A percentile compares a stretch with the other conserved stretches of the same genome.
Conservation (phyloP, 768 basidiomycete species). For the Amyloporia xantha region DNA sequence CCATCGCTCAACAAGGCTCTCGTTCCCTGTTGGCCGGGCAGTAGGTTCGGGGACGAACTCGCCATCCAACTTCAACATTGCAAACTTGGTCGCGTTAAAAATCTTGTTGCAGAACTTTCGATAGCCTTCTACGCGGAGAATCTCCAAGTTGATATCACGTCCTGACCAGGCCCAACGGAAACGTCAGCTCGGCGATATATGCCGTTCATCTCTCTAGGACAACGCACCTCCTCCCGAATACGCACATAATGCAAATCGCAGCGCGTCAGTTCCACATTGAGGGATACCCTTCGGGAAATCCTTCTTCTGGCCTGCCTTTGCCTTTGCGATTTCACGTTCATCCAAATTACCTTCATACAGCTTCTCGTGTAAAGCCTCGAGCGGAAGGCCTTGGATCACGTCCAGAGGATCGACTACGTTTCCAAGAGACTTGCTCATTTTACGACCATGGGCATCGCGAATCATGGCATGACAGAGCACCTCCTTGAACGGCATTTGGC, state of each 20-base stretch:
- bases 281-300: conserved; percentile 99
- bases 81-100: conserved; percentile 98
- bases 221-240: conserved; percentile 79
- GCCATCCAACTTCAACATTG: conserved; percentile 93
- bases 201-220: too few relatives aligned
- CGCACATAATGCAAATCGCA: conserved; percentile 91
- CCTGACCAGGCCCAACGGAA: too few relatives aligned
- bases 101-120: conserved; percentile 99
- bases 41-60: conserved; percentile 69
- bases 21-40: conserved; percentile 79
- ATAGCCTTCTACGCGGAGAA: conserved; percentile 93
- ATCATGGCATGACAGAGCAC: conserved; percentile 99
- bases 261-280: conserved; percentile 95
- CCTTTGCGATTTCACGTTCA: conserved; percentile 86
- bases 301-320: conserved; percentile 94
- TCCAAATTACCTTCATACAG: conserved; percentile 89
- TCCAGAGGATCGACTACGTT: conserved; percentile 98
- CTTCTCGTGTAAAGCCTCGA: conserved; percentile 81
- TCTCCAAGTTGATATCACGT: conserved; percentile 95
- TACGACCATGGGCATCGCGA: conserved; percentile 95
- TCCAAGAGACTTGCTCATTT: conserved; percentile 98
- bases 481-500: conserved; percentile 87
- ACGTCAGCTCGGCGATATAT: neutral
- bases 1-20: conserved; percentile 92
- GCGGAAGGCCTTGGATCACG: conserved; percentile 77